These are phyloP conservation scores for Fusarium coffeatum DNA, from an alignment of 2,329 filamentous ascomycete species.

Conservation along the genomic window DNA sequence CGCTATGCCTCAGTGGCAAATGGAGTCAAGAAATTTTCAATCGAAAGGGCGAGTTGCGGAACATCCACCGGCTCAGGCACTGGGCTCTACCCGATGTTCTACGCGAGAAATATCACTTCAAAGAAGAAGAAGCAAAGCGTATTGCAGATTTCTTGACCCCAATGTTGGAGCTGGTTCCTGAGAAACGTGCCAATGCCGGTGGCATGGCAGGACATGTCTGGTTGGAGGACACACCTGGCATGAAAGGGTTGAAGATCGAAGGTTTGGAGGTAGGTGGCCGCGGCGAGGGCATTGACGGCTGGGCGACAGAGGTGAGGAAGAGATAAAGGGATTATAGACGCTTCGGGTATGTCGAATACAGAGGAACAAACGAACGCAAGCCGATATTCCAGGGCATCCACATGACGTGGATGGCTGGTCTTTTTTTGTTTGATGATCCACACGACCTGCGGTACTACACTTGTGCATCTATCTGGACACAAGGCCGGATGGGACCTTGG, in stretches of 20 bases:
- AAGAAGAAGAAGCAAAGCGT: slow-evolving; percentile 79
- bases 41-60: slow-evolving; percentile 93
- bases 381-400: slow-evolving; percentile 27
- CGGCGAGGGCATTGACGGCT: slow-evolving; percentile 94
- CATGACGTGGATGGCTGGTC: slow-evolving; percentile 20
- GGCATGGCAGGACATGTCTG: slow-evolving; percentile 91
- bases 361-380: slow-evolving; percentile 38
- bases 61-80: slow-evolving; percentile 95
- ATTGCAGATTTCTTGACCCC: slow-evolving; percentile 86
- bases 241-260: slow-evolving; percentile 82
- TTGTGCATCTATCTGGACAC: slow-evolving; percentile 27
- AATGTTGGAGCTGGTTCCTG: slow-evolving; percentile 90
- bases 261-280: slow-evolving; percentile 80
- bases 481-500: slow-evolving; percentile 21
- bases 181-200: slow-evolving; percentile 91
- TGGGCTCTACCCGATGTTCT: slow-evolving; percentile 96
- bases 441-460: slow-evolving; percentile 19
- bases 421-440: slow-evolving; percentile 32
- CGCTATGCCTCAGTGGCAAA: slow-evolving; percentile 90
- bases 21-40: slow-evolving; percentile 99
- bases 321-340: slow-evolving; percentile 61
- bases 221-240: slow-evolving; percentile 86
- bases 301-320: slow-evolving; percentile 89
- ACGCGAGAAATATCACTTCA: slow-evolving; percentile 96
- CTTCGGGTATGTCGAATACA: slow-evolving; percentile 37